A percentile compares a stretch with the other conserved stretches of the same genome.
These are phyloP conservation scores for Geotrichum klebahnii DNA, from an alignment of 1,139 yeast species.

Conservation along the genomic window DNA sequence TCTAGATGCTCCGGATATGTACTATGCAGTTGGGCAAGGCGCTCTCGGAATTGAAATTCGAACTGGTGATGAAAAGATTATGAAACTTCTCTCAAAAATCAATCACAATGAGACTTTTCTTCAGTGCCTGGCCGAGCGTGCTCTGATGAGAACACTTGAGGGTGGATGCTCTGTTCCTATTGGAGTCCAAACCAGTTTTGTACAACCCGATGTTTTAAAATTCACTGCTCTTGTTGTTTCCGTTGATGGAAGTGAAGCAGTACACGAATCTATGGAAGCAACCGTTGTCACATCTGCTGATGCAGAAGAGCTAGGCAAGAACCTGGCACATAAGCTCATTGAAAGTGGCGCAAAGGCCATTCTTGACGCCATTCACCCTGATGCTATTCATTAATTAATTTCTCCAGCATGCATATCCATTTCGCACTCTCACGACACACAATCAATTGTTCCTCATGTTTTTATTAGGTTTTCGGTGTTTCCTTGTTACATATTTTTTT, in stretches of 20 bases:
- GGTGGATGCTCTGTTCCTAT: conserved; percentile 98
- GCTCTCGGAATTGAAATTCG: conserved; percentile 91
- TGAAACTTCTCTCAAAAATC: conserved; percentile 55
- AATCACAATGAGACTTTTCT: conserved; percentile 65
- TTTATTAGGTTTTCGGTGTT: too few species aligned
- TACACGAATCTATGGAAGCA: conserved; percentile 49
- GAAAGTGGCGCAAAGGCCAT: conserved; percentile 78
- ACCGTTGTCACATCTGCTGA: conserved; percentile 49
- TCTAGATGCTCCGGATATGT: conserved; percentile 80
- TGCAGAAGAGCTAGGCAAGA: conserved; percentile 66
- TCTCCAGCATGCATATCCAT: conserved; percentile 1
- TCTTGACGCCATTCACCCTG: conserved; percentile 49
- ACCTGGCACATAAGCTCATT: conserved; percentile 64
- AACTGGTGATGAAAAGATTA: conserved; percentile 57
- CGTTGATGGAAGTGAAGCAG: conserved; percentile 71
- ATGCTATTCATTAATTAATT: conserved; percentile 14
- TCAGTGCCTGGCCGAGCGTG: conserved; percentile 86
- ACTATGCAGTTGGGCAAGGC: conserved; percentile 97
- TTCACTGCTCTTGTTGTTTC: conserved; percentile 67
- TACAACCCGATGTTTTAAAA: conserved; percentile 48
- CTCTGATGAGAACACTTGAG: conserved; percentile 80
- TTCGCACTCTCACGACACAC: background rate
- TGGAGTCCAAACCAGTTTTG: conserved; percentile 69
- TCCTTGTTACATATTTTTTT: too few species aligned
- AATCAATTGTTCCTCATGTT: background rate